A percentile compares a stretch with the other conserved stretches of the same genome.
Conservation (phyloP, 352 stramenopile species). For the Pythium pectinolyticum region DNA sequence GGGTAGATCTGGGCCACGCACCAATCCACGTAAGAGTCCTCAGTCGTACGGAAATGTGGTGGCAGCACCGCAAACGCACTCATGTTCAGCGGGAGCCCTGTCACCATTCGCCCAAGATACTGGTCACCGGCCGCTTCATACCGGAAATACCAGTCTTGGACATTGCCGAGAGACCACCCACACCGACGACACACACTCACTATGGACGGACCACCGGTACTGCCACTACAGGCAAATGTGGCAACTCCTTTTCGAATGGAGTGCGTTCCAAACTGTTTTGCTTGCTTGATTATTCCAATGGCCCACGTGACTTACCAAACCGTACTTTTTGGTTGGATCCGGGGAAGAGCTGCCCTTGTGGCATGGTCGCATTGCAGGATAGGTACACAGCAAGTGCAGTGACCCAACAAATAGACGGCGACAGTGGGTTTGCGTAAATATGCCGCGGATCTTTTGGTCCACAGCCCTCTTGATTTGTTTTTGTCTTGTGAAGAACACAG, state of each 20-base stretch:
- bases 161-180: constrained; percentile 9
- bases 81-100: not conserved
- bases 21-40: too few species aligned
- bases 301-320: constrained; percentile 1
- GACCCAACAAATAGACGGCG: constrained; percentile 5
- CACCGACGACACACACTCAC: constrained; percentile 15
- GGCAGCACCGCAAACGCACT: not conserved
- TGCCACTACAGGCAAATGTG: constrained; percentile 19
- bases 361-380: not conserved
- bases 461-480: constrained; percentile 23
- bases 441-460: constrained; percentile 18
- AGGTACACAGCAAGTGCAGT: constrained; percentile 12
- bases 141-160: constrained; percentile 3
- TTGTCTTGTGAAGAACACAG: constrained; percentile 28
- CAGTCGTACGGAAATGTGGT: constrained; percentile 6
- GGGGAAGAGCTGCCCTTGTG: not conserved
- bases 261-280: too few species aligned
- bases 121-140: constrained; percentile 6
- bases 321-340: not conserved
- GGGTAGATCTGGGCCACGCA: too few species aligned
- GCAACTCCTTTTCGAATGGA: constrained; percentile 23
- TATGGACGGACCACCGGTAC: constrained; percentile 17
- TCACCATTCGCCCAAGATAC: constrained; percentile 5
- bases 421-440: constrained; percentile 19
- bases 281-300: too few species aligned